Conservation (phyloP, 257 asterid genomes). For the Penstemon newberryi region DNA sequence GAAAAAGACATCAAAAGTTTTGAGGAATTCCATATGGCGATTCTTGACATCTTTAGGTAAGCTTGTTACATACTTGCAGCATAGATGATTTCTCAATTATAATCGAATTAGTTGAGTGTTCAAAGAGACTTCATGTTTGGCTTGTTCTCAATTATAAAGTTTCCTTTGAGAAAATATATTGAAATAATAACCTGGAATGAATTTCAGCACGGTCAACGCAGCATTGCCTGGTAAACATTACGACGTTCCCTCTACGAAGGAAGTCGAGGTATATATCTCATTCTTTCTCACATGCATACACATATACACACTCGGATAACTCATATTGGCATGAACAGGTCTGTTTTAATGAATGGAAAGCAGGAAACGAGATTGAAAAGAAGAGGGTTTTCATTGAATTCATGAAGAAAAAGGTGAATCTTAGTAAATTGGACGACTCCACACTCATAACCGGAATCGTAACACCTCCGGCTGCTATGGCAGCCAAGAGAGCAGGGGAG, state of each 20-base stretch:
- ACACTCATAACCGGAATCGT: slow-evolving; percentile 67
- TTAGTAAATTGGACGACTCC: slow-evolving; percentile 61
- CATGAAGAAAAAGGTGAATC: slow-evolving; percentile 58
- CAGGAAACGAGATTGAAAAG: slow-evolving; percentile 39
- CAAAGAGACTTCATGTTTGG: too few relatives aligned
- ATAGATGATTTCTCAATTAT: neutral
- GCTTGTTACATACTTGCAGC: neutral
- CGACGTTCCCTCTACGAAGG: slow-evolving; percentile 52
- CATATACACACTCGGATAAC: slow-evolving; percentile 20
- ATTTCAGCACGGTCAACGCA: slow-evolving; percentile 62
- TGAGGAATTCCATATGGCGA: slow-evolving; percentile 60
- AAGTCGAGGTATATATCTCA: slow-evolving; percentile 57
- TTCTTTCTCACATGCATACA: slow-evolving; percentile 18
- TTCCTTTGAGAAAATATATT: neutral
- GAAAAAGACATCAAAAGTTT: slow-evolving; percentile 49
- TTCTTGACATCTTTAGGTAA: slow-evolving; percentile 76
- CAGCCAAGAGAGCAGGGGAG: slow-evolving; percentile 84
- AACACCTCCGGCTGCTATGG: slow-evolving; percentile 90
- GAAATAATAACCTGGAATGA: neutral
- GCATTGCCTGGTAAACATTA: slow-evolving; percentile 92
- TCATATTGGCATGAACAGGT: slow-evolving; percentile 32
- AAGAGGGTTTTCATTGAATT: slow-evolving; percentile 49
- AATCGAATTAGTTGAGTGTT: neutral
- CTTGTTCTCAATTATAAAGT: neutral
- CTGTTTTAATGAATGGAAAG: slow-evolving; percentile 49